Conservation (phyloP, 2,329 filamentous ascomycete genomes). For the Penicillium crustosum region DNA sequence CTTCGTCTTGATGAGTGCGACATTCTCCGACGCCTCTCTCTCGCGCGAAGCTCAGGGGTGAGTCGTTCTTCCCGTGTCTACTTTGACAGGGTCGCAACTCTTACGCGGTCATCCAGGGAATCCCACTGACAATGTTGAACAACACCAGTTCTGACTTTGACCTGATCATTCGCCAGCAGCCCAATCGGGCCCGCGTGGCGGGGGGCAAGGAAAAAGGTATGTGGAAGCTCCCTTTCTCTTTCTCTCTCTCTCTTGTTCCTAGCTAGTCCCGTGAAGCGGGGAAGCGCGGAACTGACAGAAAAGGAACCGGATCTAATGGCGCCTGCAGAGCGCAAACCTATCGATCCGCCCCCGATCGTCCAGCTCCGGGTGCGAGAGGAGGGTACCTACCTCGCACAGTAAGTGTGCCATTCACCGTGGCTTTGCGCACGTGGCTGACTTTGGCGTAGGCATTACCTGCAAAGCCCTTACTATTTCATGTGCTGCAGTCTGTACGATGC, state of each 20-base stretch:
- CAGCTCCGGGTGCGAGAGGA: slow-evolving; percentile 60
- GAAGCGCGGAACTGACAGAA: not conserved
- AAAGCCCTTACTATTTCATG: slow-evolving; percentile 66
- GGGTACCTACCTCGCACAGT: slow-evolving; percentile 58
- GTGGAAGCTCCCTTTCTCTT: slow-evolving; percentile 6
- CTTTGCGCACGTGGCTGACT: slow-evolving; percentile 16
- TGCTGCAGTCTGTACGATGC: slow-evolving; percentile 56
- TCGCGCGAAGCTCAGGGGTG: slow-evolving; percentile 45
- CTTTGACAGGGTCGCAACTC: slow-evolving; percentile 27
- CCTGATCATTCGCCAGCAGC: slow-evolving; percentile 65
- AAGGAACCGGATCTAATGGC: slow-evolving; percentile 1
- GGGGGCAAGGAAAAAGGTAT: slow-evolving; percentile 74
- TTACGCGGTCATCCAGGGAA: slow-evolving; percentile 31
- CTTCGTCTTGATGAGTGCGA: slow-evolving; percentile 45
- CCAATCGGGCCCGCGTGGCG: slow-evolving; percentile 65
- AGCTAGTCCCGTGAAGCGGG: not conserved
- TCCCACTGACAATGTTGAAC: slow-evolving; percentile 43
- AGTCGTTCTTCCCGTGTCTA: slow-evolving; percentile 22
- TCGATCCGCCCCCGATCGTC: slow-evolving; percentile 81
- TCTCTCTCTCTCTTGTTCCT: not conserved
- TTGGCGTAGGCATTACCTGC: slow-evolving; percentile 56
- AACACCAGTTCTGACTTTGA: slow-evolving; percentile 55
- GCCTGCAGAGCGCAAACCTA: slow-evolving; percentile 70
- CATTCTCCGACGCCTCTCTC: slow-evolving; percentile 43
- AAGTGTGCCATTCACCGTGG: slow-evolving; percentile 36